Conservation (phyloP, 2,329 filamentous ascomycete species). For the Scedosporium boydii region DNA sequence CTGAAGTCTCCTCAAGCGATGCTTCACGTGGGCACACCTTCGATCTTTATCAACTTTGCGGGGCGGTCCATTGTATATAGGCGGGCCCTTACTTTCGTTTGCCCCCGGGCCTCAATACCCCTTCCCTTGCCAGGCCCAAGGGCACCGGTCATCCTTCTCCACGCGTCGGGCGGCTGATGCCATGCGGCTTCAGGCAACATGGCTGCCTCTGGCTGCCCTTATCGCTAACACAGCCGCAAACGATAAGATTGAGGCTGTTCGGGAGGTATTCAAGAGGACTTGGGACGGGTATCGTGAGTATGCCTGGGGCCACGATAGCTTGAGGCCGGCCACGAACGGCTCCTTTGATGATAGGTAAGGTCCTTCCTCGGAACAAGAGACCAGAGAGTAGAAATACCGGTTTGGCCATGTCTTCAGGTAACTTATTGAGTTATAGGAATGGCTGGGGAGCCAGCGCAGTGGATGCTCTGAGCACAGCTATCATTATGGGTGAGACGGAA, state of each 20-base stretch:
- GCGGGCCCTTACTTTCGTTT: not conserved
- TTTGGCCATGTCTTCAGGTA: not conserved
- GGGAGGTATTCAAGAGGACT: constrained; percentile 58
- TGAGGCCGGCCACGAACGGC: constrained; percentile 57
- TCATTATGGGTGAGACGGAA: constrained; percentile 62
- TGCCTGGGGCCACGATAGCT: constrained; percentile 69
- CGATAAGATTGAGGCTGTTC: constrained; percentile 36
- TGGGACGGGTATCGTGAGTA: constrained; percentile 67
- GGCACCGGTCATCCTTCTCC: not conserved
- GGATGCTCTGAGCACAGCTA: constrained; percentile 70
- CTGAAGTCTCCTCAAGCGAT: not conserved
- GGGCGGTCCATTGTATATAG: too few species aligned
- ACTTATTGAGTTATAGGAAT: constrained; percentile 41
- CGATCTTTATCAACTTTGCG: too few species aligned
- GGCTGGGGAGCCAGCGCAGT: constrained; percentile 78
- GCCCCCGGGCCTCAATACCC: too few species aligned
- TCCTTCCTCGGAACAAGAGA: not conserved
- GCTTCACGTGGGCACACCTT: too few species aligned
- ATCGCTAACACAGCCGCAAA: not conserved
- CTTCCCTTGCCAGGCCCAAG: not conserved
- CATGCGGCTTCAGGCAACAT: not conserved
- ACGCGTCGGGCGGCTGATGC: not conserved
- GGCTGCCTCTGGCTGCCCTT: constrained; percentile 1
- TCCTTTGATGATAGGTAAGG: constrained; percentile 60
- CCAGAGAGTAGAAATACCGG: too few species aligned